phyloP scores from a whole-genome alignment of 2,329 filamentous ascomycete species.

The Torrubiellomyces zombiae region DNA sequence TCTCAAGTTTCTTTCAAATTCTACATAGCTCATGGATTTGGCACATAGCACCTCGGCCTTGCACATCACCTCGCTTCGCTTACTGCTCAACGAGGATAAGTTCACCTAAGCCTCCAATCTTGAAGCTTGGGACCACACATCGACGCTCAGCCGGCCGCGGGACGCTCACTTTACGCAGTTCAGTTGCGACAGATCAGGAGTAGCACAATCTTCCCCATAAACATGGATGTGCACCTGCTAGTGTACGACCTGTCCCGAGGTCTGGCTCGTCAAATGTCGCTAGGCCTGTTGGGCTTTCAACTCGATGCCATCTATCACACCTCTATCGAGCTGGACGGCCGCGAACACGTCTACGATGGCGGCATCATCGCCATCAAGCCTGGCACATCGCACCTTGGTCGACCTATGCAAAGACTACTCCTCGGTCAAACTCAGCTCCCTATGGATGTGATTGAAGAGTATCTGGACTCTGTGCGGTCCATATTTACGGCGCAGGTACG shows the following conservation, averaged over 20 bases:
- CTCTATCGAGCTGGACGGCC: conserved; percentile 65
- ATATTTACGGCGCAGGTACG: conserved; percentile 66
- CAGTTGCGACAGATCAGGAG: no score
- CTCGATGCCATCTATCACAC: conserved; percentile 96
- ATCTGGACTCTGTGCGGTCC: conserved; percentile 64
- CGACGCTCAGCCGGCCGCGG: no score
- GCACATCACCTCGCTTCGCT: no score
- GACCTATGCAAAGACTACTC: conserved; percentile 57
- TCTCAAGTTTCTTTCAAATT: no score
- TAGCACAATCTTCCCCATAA: conserved; percentile 2
- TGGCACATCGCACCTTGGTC: conserved; percentile 73
- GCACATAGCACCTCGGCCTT: no score
- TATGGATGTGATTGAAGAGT: conserved; percentile 69
- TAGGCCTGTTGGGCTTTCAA: conserved; percentile 34
- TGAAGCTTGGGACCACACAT: no score
- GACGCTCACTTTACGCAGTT: no score
- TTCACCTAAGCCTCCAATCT: no score
- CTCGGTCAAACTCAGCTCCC: conserved; percentile 68
- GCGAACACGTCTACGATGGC: conserved; percentile 82
- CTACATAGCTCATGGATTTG: no score
- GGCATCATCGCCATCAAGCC: conserved; percentile 70
- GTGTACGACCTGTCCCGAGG: conserved; percentile 63
- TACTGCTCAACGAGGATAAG: no score
- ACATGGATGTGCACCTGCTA: conserved; percentile 62
- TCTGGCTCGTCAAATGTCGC: conserved; percentile 37